Base-by-base conservation (phyloP, 768 basidiomycete species). In the Lepiota brunneoincarnata region DNA sequence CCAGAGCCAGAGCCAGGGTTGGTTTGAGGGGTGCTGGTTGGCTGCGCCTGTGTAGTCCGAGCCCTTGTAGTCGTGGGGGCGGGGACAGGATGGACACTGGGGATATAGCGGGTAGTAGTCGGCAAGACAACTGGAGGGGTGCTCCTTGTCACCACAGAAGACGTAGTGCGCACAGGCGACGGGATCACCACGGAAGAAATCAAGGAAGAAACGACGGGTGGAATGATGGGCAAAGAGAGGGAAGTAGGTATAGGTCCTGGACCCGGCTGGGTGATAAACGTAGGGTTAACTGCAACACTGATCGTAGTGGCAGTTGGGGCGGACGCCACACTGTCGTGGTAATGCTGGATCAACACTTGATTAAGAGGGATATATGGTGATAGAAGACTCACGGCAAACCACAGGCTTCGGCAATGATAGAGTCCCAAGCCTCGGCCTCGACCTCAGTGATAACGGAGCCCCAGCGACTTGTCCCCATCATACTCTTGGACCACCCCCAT, bases 381-480 rank as follows among this genome's bases (percentile, higher is more conserved):
- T 10, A 41, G 12, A 10, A 3, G 2, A 39, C 56, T 34, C 43
- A 60, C 62, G 59, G 41, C 40, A 59, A 57, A 41, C 76, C 77
- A 59, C 81, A 83, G 17, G 79, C 77, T 48, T 70, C 65, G 38
- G 75, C 69, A 23, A 79, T 59, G 15, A 68, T 66, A 28, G 64
- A 59, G 56, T 75, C 67, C 59, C 67, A 68, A 55, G 67, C 68
- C n/a, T 68, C 65, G 14, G 65, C 64, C 6, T 62, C 64, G 11
- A 63, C 53, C 28, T 75, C 70, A 47, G 71, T 62, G 59, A 81
- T 73, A 38, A 81, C 80, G 26, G 70, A 59, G 44, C 83, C 83
- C 82, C 82, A 85, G 24, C 70, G 75, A 63, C 83, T 76, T n/a
- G 68, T 71, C 54, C 78, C 78, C 77, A 83, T 80, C 50, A 72